phyloP scores from a whole-genome alignment of 768 basidiomycete genomes.

The Kwoniella sp. region DNA sequence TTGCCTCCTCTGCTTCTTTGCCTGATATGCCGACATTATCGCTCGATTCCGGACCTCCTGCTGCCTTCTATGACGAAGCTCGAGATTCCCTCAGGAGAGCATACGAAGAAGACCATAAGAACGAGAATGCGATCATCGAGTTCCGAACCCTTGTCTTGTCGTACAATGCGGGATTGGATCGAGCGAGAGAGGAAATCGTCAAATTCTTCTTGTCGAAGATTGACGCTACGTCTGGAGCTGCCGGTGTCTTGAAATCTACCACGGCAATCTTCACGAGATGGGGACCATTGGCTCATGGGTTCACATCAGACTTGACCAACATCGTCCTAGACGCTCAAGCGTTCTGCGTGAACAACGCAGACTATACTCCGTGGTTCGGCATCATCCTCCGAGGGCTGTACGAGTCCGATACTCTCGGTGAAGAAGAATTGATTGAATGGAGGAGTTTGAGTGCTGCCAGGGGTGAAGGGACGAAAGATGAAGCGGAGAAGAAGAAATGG shows the following conservation, averaged over 20 bases:
- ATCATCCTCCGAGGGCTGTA: slow-evolving; percentile 83
- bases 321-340: slow-evolving; percentile 63
- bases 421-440: slow-evolving; percentile 88
- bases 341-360: slow-evolving; percentile 59
- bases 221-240: slow-evolving; percentile 63
- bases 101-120: slow-evolving; percentile 84
- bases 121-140: slow-evolving; percentile 91
- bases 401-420: slow-evolving; percentile 87
- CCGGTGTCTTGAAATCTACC: slow-evolving; percentile 68
- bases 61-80: slow-evolving; percentile 53
- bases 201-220: slow-evolving; percentile 77
- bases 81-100: slow-evolving; percentile 85
- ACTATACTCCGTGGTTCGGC: slow-evolving; percentile 70
- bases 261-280: slow-evolving; percentile 69
- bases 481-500: slow-evolving; percentile 59
- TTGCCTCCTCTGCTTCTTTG: slow-evolving; percentile 40
- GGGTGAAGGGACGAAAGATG: slow-evolving; percentile 70
- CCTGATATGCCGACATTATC: slow-evolving; percentile 37
- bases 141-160: slow-evolving; percentile 96
- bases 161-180: slow-evolving; percentile 82
- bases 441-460: slow-evolving; percentile 61
- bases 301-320: slow-evolving; percentile 76
- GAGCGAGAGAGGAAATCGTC: slow-evolving; percentile 85
- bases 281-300: slow-evolving; percentile 77
- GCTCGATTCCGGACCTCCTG: slow-evolving; percentile 41